These are phyloP conservation scores for Crepidotus variabilis DNA, from an alignment of 768 basidiomycete genomes.

Conservation along the genomic window DNA sequence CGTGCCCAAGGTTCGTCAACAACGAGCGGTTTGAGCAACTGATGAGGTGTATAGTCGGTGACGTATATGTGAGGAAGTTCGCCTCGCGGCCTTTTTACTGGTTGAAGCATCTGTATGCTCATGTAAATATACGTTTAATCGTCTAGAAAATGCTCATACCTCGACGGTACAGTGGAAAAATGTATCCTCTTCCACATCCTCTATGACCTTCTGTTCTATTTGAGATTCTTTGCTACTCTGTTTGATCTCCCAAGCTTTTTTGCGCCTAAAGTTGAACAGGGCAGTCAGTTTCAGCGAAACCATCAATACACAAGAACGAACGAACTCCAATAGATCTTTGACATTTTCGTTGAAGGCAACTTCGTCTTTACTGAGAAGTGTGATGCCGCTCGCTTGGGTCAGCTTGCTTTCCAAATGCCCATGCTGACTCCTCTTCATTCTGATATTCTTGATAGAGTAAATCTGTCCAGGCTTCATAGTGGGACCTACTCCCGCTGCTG, in stretches of 20 bases:
- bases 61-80: constrained; percentile 44
- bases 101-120: constrained; percentile 41
- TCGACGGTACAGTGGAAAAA: constrained; percentile 42
- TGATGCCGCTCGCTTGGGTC: constrained; percentile 36
- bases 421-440: constrained; percentile 32
- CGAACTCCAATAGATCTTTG: constrained; percentile 50
- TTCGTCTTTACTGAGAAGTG: constrained; percentile 37
- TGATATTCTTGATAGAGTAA: constrained; percentile 51
- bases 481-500: constrained; percentile 35
- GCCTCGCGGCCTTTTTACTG: constrained; percentile 25
- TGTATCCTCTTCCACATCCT: constrained; percentile 36
- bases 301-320: constrained; percentile 7
- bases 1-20: constrained; percentile 33
- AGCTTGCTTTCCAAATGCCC: constrained; percentile 55
- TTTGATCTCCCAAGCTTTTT: constrained; percentile 36
- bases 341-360: constrained; percentile 33
- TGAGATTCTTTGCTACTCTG: constrained; percentile 21
- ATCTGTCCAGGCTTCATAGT: constrained; percentile 46
- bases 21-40: constrained; percentile 31
- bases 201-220: constrained; percentile 44
- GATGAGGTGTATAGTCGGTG: constrained; percentile 62
- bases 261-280: constrained; percentile 37
- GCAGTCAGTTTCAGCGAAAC: constrained; percentile 2
- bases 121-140: background rate
- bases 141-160: background rate